Evolutionary conservation across 306 rosid genomes (phyloP).

Genomic region (Prunus padus): DNA sequence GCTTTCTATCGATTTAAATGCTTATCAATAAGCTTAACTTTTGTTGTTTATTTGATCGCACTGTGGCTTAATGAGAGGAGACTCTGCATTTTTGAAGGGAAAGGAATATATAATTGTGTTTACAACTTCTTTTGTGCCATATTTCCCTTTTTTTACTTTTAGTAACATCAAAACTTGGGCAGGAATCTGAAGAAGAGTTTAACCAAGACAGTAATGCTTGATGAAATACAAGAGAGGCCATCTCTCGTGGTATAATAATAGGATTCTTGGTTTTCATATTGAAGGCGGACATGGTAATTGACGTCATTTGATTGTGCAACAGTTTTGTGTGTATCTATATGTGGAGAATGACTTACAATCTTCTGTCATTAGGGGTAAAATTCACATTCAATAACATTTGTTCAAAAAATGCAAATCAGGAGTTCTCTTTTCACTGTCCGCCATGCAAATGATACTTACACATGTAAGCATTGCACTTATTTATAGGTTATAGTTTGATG

Average conservation of each 20-base stretch:
- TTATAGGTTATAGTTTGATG: slow-evolving; percentile 20
- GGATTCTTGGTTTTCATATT: slow-evolving; percentile 70
- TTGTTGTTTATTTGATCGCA: neutral
- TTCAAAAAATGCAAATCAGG: slow-evolving; percentile 49
- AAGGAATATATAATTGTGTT: neutral
- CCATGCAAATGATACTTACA: slow-evolving; percentile 58
- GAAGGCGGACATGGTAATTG: slow-evolving; percentile 85
- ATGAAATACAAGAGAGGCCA: slow-evolving; percentile 59
- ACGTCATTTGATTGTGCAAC: slow-evolving; percentile 13
- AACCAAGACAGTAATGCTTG: slow-evolving; percentile 35
- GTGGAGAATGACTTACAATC: slow-evolving; percentile 12
- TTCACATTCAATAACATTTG: slow-evolving; percentile 72
- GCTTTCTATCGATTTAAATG: neutral
- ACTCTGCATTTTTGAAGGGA: neutral
- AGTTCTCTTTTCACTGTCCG: slow-evolving; percentile 64
- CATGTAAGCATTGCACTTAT: slow-evolving; percentile 50
- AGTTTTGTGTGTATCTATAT: slow-evolving; percentile 6
- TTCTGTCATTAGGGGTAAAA: slow-evolving; percentile 58
- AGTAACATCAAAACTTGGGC: slow-evolving; percentile 37
- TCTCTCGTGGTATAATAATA: slow-evolving; percentile 85
- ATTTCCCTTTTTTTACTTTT: neutral
- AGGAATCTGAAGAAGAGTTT: slow-evolving; percentile 49
- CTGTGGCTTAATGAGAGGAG: neutral
- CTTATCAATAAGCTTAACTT: neutral
- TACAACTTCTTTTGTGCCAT: neutral